Evolutionary conservation across 495 filamentous ascomycete species (phyloP), one percentile per base, ranked within the genome.

Genomic region (Letharia columbiana): DNA sequence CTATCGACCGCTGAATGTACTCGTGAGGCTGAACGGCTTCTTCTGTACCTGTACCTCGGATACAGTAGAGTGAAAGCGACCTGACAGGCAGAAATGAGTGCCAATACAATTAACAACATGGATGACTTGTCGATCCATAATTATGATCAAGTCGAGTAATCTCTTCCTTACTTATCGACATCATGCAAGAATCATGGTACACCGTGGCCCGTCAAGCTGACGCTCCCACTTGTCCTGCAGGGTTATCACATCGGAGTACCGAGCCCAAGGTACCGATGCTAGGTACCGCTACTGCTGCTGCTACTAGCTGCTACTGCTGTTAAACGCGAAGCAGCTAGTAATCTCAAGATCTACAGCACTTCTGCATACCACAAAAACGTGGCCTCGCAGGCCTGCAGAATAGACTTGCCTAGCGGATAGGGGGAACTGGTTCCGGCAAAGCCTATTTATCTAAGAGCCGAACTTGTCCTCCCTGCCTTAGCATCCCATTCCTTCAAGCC

Each of bases 291-390:
- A 28, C 23, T 28, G 23, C 23, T 28, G 23, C 23, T 28, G 23
- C 23, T 28, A 28, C 23, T 28, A 49, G 23, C 23, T 28, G 23
- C 23, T 28, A 28, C 23, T 28, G 62, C 47, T 39, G 35, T n/a
- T 33, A 64, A 37, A 35, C 23, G 52, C 44, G 47, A 59, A 59
- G 58, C 41, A 60, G 41, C 63, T 60, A 60, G 37, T n/a, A 35
- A 28, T 28, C 23, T 28, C 23, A 65, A 39, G 63, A 65, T 65
- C 63, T 65, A 45, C 54, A 57, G 33, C 63, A 59, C 45, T 42
- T 42, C 62, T 64, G 63, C 63, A 65, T 40, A 58, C 40, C 54
- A 57, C 54, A 60, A 50, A 65, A 65, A 65, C 63, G 63, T 65
- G 63, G 63, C 63, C 42, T 59, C 31, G 63, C 44, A 58, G 33